These are phyloP conservation scores for Sporothrix protearum DNA, from an alignment of 2,329 filamentous ascomycete genomes.

Conservation along the genomic window DNA sequence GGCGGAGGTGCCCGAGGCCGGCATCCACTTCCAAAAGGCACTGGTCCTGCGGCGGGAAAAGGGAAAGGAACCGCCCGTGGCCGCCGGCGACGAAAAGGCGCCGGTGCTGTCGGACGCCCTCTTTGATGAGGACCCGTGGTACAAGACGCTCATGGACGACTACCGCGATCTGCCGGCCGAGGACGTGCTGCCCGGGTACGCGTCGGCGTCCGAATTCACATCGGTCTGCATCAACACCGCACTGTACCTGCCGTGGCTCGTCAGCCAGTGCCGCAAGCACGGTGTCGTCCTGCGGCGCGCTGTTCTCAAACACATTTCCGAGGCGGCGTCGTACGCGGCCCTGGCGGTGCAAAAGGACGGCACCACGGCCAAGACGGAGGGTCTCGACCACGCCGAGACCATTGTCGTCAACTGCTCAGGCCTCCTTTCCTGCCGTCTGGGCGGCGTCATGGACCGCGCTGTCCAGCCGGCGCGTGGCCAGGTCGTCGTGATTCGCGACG, in stretches of 20 bases:
- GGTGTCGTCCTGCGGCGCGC: conserved; percentile 66
- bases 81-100: conserved; percentile 39
- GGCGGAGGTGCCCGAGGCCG: conserved; percentile 67
- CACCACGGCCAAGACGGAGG: conserved; percentile 52
- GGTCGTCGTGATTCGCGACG: conserved; percentile 77
- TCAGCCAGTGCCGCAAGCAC: conserved; percentile 71
- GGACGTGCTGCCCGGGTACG: conserved; percentile 61
- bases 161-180: conserved; percentile 58
- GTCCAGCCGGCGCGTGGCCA: conserved; percentile 79
- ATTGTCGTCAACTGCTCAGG: conserved; percentile 84
- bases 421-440: conserved; percentile 68
- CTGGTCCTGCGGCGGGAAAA: conserved; percentile 52
- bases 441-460: conserved; percentile 72
- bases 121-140: conserved; percentile 68
- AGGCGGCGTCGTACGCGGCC: conserved; percentile 59
- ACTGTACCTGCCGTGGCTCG: conserved; percentile 81
- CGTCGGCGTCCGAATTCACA: conserved; percentile 71
- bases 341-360: conserved; percentile 26
- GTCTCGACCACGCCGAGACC: conserved; percentile 40
- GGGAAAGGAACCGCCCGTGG: conserved; percentile 57
- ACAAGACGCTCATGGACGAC: conserved; percentile 65
- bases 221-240: conserved; percentile 90
- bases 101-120: conserved; percentile 58
- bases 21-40: conserved; percentile 71
- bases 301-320: conserved; percentile 64